A percentile compares a stretch with the other conserved stretches of the same genome.
These are phyloP conservation scores for Exophiala calicioides DNA, from an alignment of 2,329 filamentous ascomycete genomes.

Conservation along the genomic window DNA sequence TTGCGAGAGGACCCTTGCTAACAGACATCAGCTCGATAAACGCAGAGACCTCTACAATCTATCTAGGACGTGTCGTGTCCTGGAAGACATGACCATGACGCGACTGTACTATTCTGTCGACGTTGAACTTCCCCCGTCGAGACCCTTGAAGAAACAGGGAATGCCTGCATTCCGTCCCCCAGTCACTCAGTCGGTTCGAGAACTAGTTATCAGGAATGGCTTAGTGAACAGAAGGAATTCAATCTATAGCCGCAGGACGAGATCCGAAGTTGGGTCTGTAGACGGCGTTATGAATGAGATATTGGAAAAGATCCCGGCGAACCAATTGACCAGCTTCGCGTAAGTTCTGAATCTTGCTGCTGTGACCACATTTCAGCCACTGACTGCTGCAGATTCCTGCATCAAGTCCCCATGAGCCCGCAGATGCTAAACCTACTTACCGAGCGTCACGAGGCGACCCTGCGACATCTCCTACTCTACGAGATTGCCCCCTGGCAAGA, in stretches of 20 bases:
- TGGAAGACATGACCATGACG: conserved; percentile 28
- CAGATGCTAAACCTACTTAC: conserved; percentile 16
- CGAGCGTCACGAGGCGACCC: conserved; percentile 17
- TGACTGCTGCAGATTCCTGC: conserved; percentile 18
- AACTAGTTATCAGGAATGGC: conserved; percentile 27
- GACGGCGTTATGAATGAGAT: conserved; percentile 19
- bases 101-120: conserved; percentile 28
- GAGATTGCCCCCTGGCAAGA: conserved; percentile 16
- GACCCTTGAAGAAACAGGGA: conserved; percentile 7
- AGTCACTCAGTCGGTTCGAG: conserved; percentile 26
- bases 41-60: conserved; percentile 31
- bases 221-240: conserved; percentile 11
- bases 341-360: conserved; percentile 10
- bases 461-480: conserved; percentile 25
- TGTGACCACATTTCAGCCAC: not conserved
- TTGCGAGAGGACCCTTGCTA: conserved; percentile 2
- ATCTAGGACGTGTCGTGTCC: conserved; percentile 27
- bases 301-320: conserved; percentile 21
- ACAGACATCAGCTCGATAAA: conserved; percentile 21
- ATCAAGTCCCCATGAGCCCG: conserved; percentile 15
- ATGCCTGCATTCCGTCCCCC: conserved; percentile 21
- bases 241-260: conserved; percentile 12
- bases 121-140: conserved; percentile 19
- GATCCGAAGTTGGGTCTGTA: conserved; percentile 12
- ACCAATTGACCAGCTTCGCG: conserved; percentile 22